A percentile compares a stretch with the other conserved stretches of the same genome.
Conservation (phyloP, 2,329 filamentous ascomycete genomes). For the Microcyclosporella mali region DNA sequence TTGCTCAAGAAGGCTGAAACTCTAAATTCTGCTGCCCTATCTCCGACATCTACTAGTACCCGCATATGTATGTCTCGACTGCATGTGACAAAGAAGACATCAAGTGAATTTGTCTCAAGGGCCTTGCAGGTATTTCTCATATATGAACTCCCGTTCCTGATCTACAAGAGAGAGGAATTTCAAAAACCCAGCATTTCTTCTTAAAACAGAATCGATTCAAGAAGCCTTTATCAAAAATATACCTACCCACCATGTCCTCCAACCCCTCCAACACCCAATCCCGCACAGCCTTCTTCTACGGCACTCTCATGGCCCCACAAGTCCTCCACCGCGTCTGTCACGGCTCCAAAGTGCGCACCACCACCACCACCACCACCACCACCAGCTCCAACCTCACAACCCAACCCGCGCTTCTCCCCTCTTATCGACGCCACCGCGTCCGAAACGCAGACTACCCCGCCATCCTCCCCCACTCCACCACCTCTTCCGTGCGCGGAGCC, state of each 20-base stretch:
- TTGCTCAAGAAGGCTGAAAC: no score
- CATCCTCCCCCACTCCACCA: slow-evolving; percentile 47
- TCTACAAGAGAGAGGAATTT: no score
- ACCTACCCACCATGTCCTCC: background rate
- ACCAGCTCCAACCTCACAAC: slow-evolving; percentile 51
- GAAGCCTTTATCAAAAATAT: background rate
- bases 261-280: slow-evolving; percentile 1
- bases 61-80: no score
- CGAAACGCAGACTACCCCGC: slow-evolving; percentile 70
- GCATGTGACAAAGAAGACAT: no score
- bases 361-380: slow-evolving; percentile 46
- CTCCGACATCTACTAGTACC: no score
- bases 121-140: no score
- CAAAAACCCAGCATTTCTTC: no score
- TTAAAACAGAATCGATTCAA: no score
- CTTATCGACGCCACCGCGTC: slow-evolving; percentile 67
- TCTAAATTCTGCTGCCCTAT: no score
- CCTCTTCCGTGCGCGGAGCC: slow-evolving; percentile 62
- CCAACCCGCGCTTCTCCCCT: slow-evolving; percentile 67
- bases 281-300: slow-evolving; percentile 60
- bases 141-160: background rate
- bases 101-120: no score
- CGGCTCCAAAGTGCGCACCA: slow-evolving; percentile 49
- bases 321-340: slow-evolving; percentile 84
- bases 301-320: slow-evolving; percentile 72